These are phyloP conservation scores for Diplodia sapinea DNA, from an alignment of 2,329 filamentous ascomycete genomes.

Conservation along the genomic window DNA sequence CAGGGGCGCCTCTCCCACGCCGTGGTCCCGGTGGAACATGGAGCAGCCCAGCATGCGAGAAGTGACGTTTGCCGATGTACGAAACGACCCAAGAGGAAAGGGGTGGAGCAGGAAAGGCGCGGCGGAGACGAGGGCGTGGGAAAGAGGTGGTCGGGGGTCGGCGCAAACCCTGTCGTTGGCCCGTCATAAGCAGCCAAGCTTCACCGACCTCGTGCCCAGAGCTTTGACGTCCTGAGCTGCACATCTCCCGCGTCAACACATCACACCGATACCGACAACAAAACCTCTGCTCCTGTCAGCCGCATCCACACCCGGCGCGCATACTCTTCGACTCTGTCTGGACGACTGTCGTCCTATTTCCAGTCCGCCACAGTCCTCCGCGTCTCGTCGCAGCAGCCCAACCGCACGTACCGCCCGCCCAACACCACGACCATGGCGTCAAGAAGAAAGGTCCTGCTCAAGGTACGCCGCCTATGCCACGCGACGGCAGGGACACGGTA, in stretches of 20 bases:
- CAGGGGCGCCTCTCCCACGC: background rate
- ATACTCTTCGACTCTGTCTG: background rate
- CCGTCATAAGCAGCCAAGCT: slow-evolving; percentile 31
- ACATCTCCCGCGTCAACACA: slow-evolving; percentile 29
- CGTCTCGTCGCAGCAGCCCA: slow-evolving; percentile 4
- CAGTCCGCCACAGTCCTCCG: background rate
- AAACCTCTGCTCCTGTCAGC: slow-evolving; percentile 16
- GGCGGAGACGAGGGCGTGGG: slow-evolving; percentile 13
- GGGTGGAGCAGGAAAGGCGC: background rate
- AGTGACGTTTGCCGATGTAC: background rate
- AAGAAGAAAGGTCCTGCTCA: slow-evolving; percentile 88
- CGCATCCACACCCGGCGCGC: slow-evolving; percentile 4
- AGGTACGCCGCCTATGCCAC: slow-evolving; percentile 62
- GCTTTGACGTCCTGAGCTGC: slow-evolving; percentile 28
- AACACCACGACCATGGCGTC: slow-evolving; percentile 65
- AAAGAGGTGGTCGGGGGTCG: slow-evolving; percentile 17
- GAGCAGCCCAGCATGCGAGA: background rate
- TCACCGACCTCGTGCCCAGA: slow-evolving; percentile 31
- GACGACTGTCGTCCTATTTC: background rate
- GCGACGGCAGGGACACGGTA: slow-evolving; percentile 29
- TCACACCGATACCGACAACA: slow-evolving; percentile 28
- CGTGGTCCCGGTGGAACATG: background rate
- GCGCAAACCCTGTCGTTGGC: slow-evolving; percentile 18
- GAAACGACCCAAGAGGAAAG: background rate
- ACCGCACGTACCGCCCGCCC: slow-evolving; percentile 12